Percentiles rank a stretch among this genome's conserved stretches.
These are phyloP conservation scores for Fallopia convolvulus DNA, from an alignment of 148 eudicot species.

Conservation along the genomic window DNA sequence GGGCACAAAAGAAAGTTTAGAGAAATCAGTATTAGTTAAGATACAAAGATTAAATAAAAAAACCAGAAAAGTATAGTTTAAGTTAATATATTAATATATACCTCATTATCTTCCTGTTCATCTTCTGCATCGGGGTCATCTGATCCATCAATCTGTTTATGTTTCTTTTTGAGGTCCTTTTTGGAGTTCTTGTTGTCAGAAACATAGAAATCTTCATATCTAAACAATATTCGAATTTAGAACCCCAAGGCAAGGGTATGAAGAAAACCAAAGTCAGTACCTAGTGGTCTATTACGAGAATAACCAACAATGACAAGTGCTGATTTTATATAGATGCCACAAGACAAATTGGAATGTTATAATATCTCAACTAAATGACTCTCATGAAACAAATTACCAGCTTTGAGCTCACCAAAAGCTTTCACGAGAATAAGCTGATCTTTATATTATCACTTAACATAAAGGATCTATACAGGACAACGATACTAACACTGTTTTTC, in stretches of 20 bases:
- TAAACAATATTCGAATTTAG: conserved; percentile 13
- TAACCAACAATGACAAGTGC: too few relatives aligned
- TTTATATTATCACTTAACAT: background rate
- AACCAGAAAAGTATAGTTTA: background rate
- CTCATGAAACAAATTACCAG: background rate
- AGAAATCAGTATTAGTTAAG: background rate
- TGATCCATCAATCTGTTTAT: conserved; percentile 23
- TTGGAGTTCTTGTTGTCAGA: conserved; percentile 34
- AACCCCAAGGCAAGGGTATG: background rate
- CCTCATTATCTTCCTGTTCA: conserved; percentile 25
- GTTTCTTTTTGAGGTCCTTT: conserved; percentile 32
- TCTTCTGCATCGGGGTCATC: conserved; percentile 41
- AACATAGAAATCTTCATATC: conserved; percentile 78
- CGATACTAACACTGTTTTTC: too few relatives aligned
- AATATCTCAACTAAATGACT: background rate
- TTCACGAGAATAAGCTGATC: background rate
- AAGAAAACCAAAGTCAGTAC: background rate
- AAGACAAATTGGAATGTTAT: background rate
- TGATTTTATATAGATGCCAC: background rate
- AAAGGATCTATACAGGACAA: background rate
- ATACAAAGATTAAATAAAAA: background rate
- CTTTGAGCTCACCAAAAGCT: background rate
- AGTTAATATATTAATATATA: conserved; percentile 24
- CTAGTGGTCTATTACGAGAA: too few relatives aligned
- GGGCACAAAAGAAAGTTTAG: conserved; percentile 6